Percentiles rank a stretch among this genome's conserved stretches.
phyloP scores from a whole-genome alignment of 352 stramenopile genomes.

The Phytopythium cucurbitacearum region DNA sequence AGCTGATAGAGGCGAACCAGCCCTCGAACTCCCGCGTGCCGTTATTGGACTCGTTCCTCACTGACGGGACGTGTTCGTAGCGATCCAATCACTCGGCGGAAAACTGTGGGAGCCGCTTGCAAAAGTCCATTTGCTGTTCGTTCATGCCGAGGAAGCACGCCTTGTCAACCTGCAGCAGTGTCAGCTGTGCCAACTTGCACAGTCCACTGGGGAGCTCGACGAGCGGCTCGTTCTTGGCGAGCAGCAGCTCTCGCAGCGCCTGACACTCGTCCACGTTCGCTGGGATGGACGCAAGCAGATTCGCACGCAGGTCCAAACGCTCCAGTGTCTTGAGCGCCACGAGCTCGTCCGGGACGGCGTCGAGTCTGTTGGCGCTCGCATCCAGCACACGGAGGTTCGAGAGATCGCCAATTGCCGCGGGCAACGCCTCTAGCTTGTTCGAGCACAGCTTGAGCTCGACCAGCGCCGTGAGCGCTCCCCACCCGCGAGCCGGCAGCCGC shows the following conservation, averaged over 20 bases:
- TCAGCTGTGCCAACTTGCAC: slow-evolving; percentile 14
- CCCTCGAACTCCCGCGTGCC: background rate
- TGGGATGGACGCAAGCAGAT: slow-evolving; percentile 27
- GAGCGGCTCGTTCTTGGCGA: slow-evolving; percentile 34
- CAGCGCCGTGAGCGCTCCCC: slow-evolving; percentile 19
- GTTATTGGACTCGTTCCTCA: background rate
- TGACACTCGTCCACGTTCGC: slow-evolving; percentile 20
- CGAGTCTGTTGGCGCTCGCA: slow-evolving; percentile 39
- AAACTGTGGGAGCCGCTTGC: slow-evolving; percentile 24
- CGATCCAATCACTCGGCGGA: slow-evolving; percentile 24
- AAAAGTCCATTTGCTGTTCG: slow-evolving; percentile 29
- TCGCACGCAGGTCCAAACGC: slow-evolving; percentile 29
- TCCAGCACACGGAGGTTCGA: slow-evolving; percentile 31
- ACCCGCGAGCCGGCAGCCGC: slow-evolving; percentile 21
- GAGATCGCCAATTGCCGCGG: slow-evolving; percentile 16
- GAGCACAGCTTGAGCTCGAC: slow-evolving; percentile 37
- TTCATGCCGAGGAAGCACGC: slow-evolving; percentile 39
- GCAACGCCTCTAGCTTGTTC: slow-evolving; percentile 37
- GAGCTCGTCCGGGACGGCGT: slow-evolving; percentile 16
- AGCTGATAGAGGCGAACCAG: slow-evolving; percentile 17
- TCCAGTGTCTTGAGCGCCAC: slow-evolving; percentile 14
- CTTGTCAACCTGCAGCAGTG: slow-evolving; percentile 45
- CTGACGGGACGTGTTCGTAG: too few relatives aligned
- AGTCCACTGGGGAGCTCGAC: slow-evolving; percentile 20
- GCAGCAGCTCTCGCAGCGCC: slow-evolving; percentile 21